A percentile compares a stretch with the other conserved stretches of the same genome.
Evolutionary conservation across 2,329 filamentous ascomycete species (phyloP).

Genomic region (Orbilia brochopaga): DNA sequence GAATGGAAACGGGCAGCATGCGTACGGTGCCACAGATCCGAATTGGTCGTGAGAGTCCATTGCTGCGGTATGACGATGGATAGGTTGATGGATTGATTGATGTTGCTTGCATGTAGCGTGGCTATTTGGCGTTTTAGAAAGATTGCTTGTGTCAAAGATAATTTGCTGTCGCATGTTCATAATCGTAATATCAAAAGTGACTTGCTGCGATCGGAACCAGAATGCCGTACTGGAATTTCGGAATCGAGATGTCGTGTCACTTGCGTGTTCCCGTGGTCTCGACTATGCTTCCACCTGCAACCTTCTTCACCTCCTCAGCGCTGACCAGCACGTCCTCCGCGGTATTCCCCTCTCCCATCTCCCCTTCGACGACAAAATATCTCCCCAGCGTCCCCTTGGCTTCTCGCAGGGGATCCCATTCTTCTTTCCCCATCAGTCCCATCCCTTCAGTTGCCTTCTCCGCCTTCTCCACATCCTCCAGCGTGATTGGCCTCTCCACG

Average conservation of each 20-base stretch:
- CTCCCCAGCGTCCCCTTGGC: constrained; percentile 56
- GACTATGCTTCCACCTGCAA: constrained; percentile 11
- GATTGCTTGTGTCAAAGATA: not conserved
- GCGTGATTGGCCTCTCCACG: constrained; percentile 66
- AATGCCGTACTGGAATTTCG: no score
- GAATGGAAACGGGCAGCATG: no score
- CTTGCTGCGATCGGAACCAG: no score
- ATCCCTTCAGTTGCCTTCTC: constrained; percentile 64
- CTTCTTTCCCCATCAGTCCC: constrained; percentile 62
- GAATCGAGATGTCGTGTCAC: not conserved
- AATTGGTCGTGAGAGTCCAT: no score
- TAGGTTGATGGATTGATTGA: no score
- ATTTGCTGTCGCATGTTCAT: not conserved
- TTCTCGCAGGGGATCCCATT: constrained; percentile 68
- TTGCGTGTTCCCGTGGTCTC: not conserved
- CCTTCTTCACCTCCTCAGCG: constrained; percentile 30
- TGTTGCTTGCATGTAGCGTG: no score
- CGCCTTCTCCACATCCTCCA: constrained; percentile 65
- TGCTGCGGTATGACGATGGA: no score
- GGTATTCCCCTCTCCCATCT: constrained; percentile 37
- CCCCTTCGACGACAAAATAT: constrained; percentile 57
- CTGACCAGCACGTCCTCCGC: constrained; percentile 27
- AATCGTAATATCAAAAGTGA: not conserved
- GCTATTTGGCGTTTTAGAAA: not conserved
- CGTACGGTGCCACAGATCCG: no score